Evolutionary conservation across 1,284 basidiomycete genomes (phyloP).

Genomic region (Exobasidium cylindrosporum): DNA sequence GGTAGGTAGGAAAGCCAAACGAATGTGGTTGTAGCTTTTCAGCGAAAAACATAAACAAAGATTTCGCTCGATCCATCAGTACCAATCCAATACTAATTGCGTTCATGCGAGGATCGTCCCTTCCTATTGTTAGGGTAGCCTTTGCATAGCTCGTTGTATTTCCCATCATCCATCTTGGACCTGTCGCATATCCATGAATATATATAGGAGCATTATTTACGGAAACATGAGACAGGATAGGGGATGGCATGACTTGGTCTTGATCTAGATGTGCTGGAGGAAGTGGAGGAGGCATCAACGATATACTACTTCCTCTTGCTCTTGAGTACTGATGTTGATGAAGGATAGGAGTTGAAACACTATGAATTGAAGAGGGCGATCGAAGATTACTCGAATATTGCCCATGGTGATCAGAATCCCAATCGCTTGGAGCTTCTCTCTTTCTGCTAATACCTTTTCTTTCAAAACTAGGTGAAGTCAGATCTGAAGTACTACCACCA

Average conservation of each 20-base stretch:
- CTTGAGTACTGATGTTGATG: neutral
- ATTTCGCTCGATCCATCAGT: slow-evolving; percentile 26
- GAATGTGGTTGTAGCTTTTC: slow-evolving; percentile 40
- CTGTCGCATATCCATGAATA: neutral
- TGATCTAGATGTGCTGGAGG: slow-evolving; percentile 13
- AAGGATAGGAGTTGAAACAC: neutral
- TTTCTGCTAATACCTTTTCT: neutral
- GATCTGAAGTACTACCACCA: neutral
- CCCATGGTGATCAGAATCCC: neutral
- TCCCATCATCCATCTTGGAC: slow-evolving; percentile 8
- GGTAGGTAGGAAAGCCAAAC: slow-evolving; percentile 46
- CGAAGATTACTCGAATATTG: neutral
- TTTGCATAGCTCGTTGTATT: slow-evolving; percentile 9
- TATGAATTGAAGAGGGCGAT: neutral
- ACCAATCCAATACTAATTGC: slow-evolving; percentile 41
- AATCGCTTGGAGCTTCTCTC: neutral
- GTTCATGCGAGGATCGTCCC: slow-evolving; percentile 41
- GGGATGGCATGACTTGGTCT: slow-evolving; percentile 17
- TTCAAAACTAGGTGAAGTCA: neutral
- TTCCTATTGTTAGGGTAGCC: slow-evolving; percentile 23
- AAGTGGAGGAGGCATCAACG: slow-evolving; percentile 15
- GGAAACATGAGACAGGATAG: slow-evolving; percentile 15
- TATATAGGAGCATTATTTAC: neutral
- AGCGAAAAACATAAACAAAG: slow-evolving; percentile 23
- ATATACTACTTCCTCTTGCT: neutral